phyloP scores from a whole-genome alignment of 2,329 filamentous ascomycete species.

The Aotearoamyces nothofagi region DNA sequence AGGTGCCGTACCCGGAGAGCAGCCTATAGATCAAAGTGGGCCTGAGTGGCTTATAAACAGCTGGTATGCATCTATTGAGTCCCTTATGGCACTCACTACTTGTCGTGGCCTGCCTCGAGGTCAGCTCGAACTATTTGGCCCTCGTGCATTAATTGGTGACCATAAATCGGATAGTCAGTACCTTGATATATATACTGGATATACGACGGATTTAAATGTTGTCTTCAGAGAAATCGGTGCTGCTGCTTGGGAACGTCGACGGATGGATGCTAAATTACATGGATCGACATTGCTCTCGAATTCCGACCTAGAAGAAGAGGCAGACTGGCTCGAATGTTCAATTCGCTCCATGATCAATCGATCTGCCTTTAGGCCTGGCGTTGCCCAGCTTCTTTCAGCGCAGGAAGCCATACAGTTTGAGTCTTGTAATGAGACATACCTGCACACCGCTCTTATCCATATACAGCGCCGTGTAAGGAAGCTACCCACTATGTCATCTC shows the following conservation, averaged over 20 bases:
- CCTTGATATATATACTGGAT: slow-evolving; percentile 26
- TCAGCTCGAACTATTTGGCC: not conserved
- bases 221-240: slow-evolving; percentile 24
- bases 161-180: slow-evolving; percentile 16
- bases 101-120: slow-evolving; percentile 19
- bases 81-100: slow-evolving; percentile 23
- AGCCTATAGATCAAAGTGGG: not conserved
- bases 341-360: slow-evolving; percentile 21
- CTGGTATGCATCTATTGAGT: slow-evolving; percentile 26
- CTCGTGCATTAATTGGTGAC: not conserved
- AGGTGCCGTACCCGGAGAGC: slow-evolving; percentile 5
- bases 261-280: slow-evolving; percentile 4
- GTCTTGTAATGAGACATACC: slow-evolving; percentile 26
- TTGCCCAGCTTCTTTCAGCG: slow-evolving; percentile 5
- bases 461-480: slow-evolving; percentile 23
- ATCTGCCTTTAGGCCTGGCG: slow-evolving; percentile 17
- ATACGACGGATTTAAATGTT: slow-evolving; percentile 22
- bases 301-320: slow-evolving; percentile 15
- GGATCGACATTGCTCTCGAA: slow-evolving; percentile 7
- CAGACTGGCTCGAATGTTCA: slow-evolving; percentile 19
- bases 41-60: slow-evolving; percentile 8
- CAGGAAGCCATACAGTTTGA: slow-evolving; percentile 19
- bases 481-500: slow-evolving; percentile 7
- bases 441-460: slow-evolving; percentile 26
- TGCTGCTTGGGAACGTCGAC: slow-evolving; percentile 19